Conservation (phyloP, 139 green algal genomes). For the Chlorella sp. region DNA sequence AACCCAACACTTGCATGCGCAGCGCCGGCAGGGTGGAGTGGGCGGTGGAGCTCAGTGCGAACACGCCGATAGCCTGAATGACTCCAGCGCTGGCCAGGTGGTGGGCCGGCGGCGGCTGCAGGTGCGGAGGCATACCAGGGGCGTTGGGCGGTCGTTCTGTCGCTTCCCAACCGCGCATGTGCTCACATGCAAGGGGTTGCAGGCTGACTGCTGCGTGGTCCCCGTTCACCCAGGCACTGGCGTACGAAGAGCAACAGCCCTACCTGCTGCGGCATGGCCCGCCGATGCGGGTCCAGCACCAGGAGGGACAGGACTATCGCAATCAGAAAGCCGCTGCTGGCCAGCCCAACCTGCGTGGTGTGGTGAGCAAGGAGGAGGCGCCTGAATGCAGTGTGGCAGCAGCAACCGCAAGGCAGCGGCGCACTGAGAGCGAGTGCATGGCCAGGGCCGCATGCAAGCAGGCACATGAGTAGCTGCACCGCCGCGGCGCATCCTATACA, state of each 20-base stretch:
- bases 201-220: too few relatives aligned
- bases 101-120: slow-evolving; percentile 27
- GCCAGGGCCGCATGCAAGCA: too few relatives aligned
- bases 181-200: too few relatives aligned
- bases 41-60: slow-evolving; percentile 54
- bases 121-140: not conserved
- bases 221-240: too few relatives aligned
- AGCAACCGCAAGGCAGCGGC: too few relatives aligned
- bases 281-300: slow-evolving; percentile 36
- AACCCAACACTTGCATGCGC: slow-evolving; percentile 27
- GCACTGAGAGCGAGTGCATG: too few relatives aligned
- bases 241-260: too few relatives aligned
- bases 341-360: slow-evolving; percentile 28
- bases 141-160: too few relatives aligned
- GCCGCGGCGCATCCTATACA: too few relatives aligned
- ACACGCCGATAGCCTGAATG: slow-evolving; percentile 56
- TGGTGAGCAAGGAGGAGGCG: too few relatives aligned
- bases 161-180: not conserved
- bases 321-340: slow-evolving; percentile 37
- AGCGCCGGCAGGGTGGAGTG: slow-evolving; percentile 64
- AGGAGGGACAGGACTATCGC: slow-evolving; percentile 33
- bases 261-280: slow-evolving; percentile 39
- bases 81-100: slow-evolving; percentile 20
- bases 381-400: too few relatives aligned
- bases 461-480: too few relatives aligned